Evolutionary conservation across 352 stramenopile genomes (phyloP).

Genomic region (Globisporangium nodosum): DNA sequence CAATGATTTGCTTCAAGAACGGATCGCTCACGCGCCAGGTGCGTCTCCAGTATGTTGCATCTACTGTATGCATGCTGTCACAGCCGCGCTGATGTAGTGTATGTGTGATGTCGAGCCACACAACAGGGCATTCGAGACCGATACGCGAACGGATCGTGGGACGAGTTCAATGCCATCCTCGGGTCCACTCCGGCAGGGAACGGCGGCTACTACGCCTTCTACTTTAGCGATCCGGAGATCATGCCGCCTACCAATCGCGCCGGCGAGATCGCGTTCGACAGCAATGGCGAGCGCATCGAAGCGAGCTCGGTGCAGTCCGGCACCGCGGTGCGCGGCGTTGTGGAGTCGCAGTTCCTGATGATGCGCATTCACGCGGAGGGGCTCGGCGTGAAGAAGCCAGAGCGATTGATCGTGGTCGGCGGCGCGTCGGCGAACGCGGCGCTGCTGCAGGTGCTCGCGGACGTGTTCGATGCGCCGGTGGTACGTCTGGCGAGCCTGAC

Average conservation of each 20-base stretch:
- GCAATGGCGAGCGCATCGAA: slow-evolving; percentile 7
- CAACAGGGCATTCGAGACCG: slow-evolving; percentile 38
- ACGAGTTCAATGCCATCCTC: slow-evolving; percentile 50
- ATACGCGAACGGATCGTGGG: slow-evolving; percentile 34
- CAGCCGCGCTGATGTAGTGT: neutral
- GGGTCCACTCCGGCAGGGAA: slow-evolving; percentile 35
- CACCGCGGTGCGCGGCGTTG: slow-evolving; percentile 48
- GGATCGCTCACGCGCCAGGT: slow-evolving; percentile 66
- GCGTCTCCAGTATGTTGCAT: neutral
- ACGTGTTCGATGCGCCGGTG: slow-evolving; percentile 52
- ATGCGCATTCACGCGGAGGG: slow-evolving; percentile 47
- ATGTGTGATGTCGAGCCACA: neutral
- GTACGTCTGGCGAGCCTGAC: slow-evolving; percentile 29
- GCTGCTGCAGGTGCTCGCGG: slow-evolving; percentile 54
- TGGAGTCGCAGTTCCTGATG: slow-evolving; percentile 62
- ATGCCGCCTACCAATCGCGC: slow-evolving; percentile 40
- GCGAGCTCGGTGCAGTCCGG: slow-evolving; percentile 12
- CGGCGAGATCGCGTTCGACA: slow-evolving; percentile 37
- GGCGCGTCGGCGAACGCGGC: slow-evolving; percentile 48
- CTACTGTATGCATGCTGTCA: neutral
- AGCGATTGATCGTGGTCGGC: slow-evolving; percentile 60
- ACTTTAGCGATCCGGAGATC: slow-evolving; percentile 64
- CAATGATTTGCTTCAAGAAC: slow-evolving; percentile 89
- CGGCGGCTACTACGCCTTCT: slow-evolving; percentile 43
- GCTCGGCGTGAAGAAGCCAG: slow-evolving; percentile 40